Evolutionary conservation across 768 basidiomycete species (phyloP).

Genomic region (Lentinula edodes): DNA sequence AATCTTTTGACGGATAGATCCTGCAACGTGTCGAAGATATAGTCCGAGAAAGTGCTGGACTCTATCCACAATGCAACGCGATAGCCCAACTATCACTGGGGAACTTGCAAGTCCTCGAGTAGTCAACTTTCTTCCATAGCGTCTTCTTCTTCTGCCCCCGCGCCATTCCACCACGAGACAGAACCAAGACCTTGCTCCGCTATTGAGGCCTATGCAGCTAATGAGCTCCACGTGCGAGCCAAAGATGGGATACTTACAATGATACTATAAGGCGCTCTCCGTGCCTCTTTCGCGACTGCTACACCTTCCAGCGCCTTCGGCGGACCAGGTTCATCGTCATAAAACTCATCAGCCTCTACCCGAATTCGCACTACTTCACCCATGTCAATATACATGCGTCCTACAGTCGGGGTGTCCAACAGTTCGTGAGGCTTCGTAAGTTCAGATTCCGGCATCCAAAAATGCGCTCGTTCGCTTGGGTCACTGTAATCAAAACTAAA

Average conservation of each 20-base stretch:
- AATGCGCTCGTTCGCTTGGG: slow-evolving; percentile 76
- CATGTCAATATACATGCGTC: slow-evolving; percentile 78
- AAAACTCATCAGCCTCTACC: slow-evolving; percentile 78
- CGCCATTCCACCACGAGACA: slow-evolving; percentile 66
- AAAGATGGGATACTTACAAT: slow-evolving; percentile 38
- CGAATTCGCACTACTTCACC: slow-evolving; percentile 73
- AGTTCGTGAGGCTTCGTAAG: slow-evolving; percentile 52
- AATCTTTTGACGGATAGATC: too few relatives aligned
- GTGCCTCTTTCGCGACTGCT: slow-evolving; percentile 41
- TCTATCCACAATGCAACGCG: too few relatives aligned
- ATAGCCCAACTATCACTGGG: too few relatives aligned
- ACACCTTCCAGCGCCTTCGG: slow-evolving; percentile 72
- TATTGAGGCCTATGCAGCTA: slow-evolving; percentile 59
- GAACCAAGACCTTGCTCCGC: slow-evolving; percentile 80
- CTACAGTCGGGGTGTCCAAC: slow-evolving; percentile 58
- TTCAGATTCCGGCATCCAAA: slow-evolving; percentile 70
- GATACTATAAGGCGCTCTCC: slow-evolving; percentile 62
- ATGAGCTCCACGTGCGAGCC: background rate
- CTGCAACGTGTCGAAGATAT: too few relatives aligned
- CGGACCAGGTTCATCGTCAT: slow-evolving; percentile 82
- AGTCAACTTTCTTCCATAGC: slow-evolving; percentile 37
- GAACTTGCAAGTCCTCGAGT: background rate
- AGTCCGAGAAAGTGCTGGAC: too few relatives aligned
- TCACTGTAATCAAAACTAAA: slow-evolving; percentile 40
- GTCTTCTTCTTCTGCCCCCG: slow-evolving; percentile 32